These are phyloP conservation scores for Hansenula lynferdii DNA, from an alignment of 1,139 yeast species.

Conservation along the genomic window DNA sequence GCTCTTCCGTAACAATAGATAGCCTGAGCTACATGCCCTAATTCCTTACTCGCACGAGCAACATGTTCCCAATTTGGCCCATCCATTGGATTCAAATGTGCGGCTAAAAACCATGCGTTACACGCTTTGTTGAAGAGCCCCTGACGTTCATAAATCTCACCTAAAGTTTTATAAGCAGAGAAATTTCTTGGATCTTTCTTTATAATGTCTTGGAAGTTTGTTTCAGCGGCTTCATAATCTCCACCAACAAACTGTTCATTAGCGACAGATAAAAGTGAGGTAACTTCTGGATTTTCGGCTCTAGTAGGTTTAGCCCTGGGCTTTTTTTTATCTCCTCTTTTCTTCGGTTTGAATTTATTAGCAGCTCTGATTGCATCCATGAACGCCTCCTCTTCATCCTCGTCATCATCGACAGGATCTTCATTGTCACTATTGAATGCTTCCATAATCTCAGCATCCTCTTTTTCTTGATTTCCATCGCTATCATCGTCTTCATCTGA, in stretches of 20 bases:
- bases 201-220: slow-evolving; percentile 67
- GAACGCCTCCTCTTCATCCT: slow-evolving; percentile 40
- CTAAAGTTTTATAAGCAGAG: slow-evolving; percentile 80
- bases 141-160: slow-evolving; percentile 71
- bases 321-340: slow-evolving; percentile 29
- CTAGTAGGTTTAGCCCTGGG: slow-evolving; percentile 34
- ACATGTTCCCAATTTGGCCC: slow-evolving; percentile 80
- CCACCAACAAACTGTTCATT: slow-evolving; percentile 72
- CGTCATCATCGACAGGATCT: slow-evolving; percentile 24
- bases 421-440: slow-evolving; percentile 30
- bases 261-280: slow-evolving; percentile 61
- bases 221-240: slow-evolving; percentile 63
- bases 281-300: slow-evolving; percentile 67
- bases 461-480: slow-evolving; percentile 18
- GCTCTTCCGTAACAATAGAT: slow-evolving; percentile 78
- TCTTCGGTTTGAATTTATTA: slow-evolving; percentile 50
- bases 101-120: slow-evolving; percentile 79
- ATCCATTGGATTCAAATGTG: slow-evolving; percentile 74
- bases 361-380: slow-evolving; percentile 62
- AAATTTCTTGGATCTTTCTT: slow-evolving; percentile 71
- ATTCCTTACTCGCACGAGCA: slow-evolving; percentile 67
- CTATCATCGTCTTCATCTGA: slow-evolving; percentile 10
- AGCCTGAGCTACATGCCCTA: slow-evolving; percentile 78
- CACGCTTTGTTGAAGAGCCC: slow-evolving; percentile 71
- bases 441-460: slow-evolving; percentile 26